Percentiles rank a stretch among this genome's conserved stretches.
These are phyloP conservation scores for Trichoderma polysporum DNA, from an alignment of 2,329 filamentous ascomycete genomes.

Conservation along the genomic window DNA sequence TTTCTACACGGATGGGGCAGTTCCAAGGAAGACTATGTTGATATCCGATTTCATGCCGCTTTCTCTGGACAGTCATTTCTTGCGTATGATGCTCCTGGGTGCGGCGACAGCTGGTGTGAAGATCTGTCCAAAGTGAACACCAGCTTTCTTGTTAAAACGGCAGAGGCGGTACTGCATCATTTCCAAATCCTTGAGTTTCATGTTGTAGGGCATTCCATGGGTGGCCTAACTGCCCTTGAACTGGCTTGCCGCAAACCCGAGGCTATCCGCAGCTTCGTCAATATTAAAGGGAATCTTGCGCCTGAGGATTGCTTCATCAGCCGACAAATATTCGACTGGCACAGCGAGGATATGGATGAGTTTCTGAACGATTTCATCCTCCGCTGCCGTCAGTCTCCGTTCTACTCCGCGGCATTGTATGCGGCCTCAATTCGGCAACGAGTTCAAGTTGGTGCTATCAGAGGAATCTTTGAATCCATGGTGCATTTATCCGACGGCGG, in stretches of 20 bases:
- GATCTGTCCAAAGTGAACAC: slow-evolving; percentile 24
- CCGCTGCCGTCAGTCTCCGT: slow-evolving; percentile 19
- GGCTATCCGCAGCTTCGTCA: slow-evolving; percentile 26
- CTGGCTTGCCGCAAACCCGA: slow-evolving; percentile 22
- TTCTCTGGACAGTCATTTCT: slow-evolving; percentile 25
- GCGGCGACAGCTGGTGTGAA: slow-evolving; percentile 24
- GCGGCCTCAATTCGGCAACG: slow-evolving; percentile 22
- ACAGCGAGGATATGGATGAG: background rate
- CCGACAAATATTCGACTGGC: slow-evolving; percentile 25
- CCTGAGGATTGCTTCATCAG: slow-evolving; percentile 31
- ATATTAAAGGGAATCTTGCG: slow-evolving; percentile 32
- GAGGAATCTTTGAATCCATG: slow-evolving; percentile 30
- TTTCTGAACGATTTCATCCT: slow-evolving; percentile 16
- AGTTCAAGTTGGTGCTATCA: slow-evolving; percentile 24
- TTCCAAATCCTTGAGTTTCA: slow-evolving; percentile 24
- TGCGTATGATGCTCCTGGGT: slow-evolving; percentile 29
- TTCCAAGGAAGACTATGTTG: slow-evolving; percentile 30
- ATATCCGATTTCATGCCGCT: slow-evolving; percentile 24
- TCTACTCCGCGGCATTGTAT: slow-evolving; percentile 23
- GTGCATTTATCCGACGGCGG: slow-evolving; percentile 27
- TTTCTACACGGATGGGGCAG: slow-evolving; percentile 31
- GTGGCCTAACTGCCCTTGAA: slow-evolving; percentile 26
- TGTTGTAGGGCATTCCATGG: slow-evolving; percentile 33
- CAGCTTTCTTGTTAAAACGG: slow-evolving; percentile 25
- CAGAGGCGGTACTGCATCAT: slow-evolving; percentile 24